These are phyloP conservation scores for Sedum album DNA, from an alignment of 164 flowering plant genomes.

Conservation along the genomic window DNA sequence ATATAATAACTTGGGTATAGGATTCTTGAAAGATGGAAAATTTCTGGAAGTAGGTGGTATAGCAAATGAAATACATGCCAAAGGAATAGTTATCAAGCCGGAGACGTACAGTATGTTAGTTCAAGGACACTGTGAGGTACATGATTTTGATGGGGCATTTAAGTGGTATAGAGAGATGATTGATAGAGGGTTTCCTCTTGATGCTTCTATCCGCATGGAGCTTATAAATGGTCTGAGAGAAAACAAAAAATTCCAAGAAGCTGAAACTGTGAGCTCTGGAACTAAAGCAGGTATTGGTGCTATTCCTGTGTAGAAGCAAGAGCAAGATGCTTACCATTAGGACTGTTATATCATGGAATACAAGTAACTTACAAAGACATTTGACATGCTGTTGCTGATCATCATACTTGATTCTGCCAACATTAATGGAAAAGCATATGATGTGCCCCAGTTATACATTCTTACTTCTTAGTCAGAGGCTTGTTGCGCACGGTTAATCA, in stretches of 20 bases:
- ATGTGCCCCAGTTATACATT: not conserved
- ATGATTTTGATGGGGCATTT: conserved; percentile 45
- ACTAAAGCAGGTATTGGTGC: conserved; percentile 13
- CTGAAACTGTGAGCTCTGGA: conserved; percentile 33
- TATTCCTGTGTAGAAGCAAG: not conserved
- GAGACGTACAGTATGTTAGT: conserved; percentile 45
- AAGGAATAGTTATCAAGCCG: conserved; percentile 35
- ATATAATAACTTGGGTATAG: conserved; percentile 49
- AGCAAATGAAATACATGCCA: conserved; percentile 41
- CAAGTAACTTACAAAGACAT: too few relatives aligned
- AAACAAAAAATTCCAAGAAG: conserved; percentile 44
- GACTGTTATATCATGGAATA: not conserved
- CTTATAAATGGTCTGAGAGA: conserved; percentile 43
- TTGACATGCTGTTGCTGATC: too few relatives aligned
- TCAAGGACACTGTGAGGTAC: conserved; percentile 40
- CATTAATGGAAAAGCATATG: not conserved
- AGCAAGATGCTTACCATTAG: not conserved
- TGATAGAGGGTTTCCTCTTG: conserved; percentile 32
- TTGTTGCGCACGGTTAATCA: too few relatives aligned
- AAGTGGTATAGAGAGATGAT: conserved; percentile 55
- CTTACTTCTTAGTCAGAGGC: not conserved
- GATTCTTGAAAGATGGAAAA: conserved; percentile 33
- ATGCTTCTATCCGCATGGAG: conserved; percentile 21
- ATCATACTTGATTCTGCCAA: not conserved
- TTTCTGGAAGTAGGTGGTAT: conserved; percentile 33